Evolutionary conservation across 768 basidiomycete genomes (phyloP).

Genomic region (Lactarius akahatsu): DNA sequence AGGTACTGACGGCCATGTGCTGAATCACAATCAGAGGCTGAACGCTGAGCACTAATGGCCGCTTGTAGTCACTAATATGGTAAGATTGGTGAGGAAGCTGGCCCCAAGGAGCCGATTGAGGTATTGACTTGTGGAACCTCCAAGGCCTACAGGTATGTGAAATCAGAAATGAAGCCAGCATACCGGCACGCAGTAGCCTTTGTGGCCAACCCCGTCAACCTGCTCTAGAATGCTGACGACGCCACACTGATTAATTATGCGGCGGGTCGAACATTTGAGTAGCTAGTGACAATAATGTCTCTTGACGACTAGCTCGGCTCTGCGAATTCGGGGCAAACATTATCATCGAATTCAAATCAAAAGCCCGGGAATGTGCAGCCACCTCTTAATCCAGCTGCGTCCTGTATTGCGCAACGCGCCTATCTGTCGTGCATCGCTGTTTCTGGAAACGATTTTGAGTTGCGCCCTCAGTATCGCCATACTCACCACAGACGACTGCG

Average conservation of each 20-base stretch:
- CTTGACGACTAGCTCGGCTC: background rate
- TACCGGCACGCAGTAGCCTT: background rate
- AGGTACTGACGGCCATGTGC: slow-evolving; percentile 11
- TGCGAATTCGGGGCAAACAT: background rate
- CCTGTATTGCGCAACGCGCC: background rate
- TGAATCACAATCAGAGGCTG: slow-evolving; percentile 6
- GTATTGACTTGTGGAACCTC: slow-evolving; percentile 8
- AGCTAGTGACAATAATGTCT: too few species aligned
- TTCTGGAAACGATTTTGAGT: background rate
- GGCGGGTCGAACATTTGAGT: too few species aligned
- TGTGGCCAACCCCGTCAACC: background rate
- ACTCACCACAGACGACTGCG: background rate
- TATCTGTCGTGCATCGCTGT: background rate
- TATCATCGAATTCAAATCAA: slow-evolving; percentile 15
- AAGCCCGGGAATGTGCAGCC: background rate
- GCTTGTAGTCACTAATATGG: background rate
- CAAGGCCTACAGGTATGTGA: background rate
- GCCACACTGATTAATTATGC: slow-evolving; percentile 15
- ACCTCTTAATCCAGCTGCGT: background rate
- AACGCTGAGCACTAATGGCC: background rate
- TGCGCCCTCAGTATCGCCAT: background rate
- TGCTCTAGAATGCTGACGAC: slow-evolving; percentile 7
- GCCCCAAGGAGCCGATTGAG: background rate
- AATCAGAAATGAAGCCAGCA: background rate
- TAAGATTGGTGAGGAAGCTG: background rate